These are phyloP conservation scores for Fraxinus paxiana DNA, from an alignment of 305 asterid species.

Conservation along the genomic window DNA sequence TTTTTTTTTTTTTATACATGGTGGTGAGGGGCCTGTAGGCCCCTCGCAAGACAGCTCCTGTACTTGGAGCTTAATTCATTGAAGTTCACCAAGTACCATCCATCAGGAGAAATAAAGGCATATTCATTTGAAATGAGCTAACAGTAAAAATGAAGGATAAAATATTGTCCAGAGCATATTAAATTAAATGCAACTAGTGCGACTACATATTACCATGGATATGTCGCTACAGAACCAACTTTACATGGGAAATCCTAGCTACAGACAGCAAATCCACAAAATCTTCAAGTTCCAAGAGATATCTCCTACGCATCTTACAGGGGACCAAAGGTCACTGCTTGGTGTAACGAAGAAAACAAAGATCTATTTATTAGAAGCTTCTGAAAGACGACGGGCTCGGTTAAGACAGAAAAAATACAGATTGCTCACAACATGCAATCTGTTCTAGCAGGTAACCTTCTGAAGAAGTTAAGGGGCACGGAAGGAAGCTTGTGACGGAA, in stretches of 20 bases:
- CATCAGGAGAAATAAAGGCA: too few species aligned
- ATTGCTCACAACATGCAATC: conserved; percentile 57
- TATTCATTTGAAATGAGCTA: too few species aligned
- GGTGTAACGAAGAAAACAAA: conserved; percentile 19
- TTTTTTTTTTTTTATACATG: too few species aligned
- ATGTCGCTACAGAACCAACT: conserved; percentile 22
- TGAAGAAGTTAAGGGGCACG: conserved; percentile 63
- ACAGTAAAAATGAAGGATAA: conserved; percentile 7
- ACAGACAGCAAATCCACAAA: conserved; percentile 33
- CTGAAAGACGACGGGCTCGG: not conserved
- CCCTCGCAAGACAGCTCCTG: too few species aligned
- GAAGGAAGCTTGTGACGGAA: conserved; percentile 66
- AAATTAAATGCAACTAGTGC: conserved; percentile 29
- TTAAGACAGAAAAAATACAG: not conserved
- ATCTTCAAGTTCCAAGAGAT: conserved; percentile 27
- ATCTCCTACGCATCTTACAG: conserved; percentile 34
- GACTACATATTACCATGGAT: conserved; percentile 23
- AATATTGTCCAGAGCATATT: conserved; percentile 28
- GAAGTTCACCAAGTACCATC: too few species aligned
- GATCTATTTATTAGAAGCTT: conserved; percentile 17
- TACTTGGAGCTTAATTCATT: too few species aligned
- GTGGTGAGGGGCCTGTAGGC: too few species aligned
- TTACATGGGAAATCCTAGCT: conserved; percentile 20
- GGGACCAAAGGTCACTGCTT: conserved; percentile 20
- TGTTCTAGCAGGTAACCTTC: conserved; percentile 61